These are phyloP conservation scores for Candida mesenterica DNA, from an alignment of 1,139 yeast genomes.

Conservation along the genomic window DNA sequence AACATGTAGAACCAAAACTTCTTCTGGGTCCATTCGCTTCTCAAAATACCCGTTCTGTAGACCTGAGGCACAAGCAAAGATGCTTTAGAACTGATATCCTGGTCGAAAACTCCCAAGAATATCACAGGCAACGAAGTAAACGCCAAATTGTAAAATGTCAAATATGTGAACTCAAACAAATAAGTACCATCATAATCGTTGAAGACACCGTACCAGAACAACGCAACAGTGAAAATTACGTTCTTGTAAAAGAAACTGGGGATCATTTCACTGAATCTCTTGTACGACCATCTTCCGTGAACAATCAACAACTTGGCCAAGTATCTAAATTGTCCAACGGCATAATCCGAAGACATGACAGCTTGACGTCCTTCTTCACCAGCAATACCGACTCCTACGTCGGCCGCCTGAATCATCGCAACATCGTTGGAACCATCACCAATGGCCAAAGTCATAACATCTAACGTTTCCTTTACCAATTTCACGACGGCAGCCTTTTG, in stretches of 20 bases:
- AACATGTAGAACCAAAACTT: conserved; percentile 84
- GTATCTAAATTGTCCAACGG: conserved; percentile 90
- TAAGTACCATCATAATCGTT: conserved; percentile 89
- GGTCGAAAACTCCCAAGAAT: conserved; percentile 86
- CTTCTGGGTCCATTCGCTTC: conserved; percentile 74
- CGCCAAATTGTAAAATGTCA: conserved; percentile 91
- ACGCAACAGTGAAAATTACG: conserved; percentile 79
- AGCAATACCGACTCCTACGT: conserved; percentile 96
- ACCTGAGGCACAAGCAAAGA: conserved; percentile 88
- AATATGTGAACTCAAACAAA: conserved; percentile 85
- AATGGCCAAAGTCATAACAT: conserved; percentile 87
- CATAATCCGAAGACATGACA: conserved; percentile 96
- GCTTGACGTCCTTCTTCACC: conserved; percentile 99
- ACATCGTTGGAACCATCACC: conserved; percentile 99
- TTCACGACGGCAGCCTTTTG: conserved; percentile 96
- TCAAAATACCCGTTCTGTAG: conserved; percentile 78
- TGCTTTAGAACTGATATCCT: conserved; percentile 82
- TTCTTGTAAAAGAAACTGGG: conserved; percentile 93
- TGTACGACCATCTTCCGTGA: conserved; percentile 97
- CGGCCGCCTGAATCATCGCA: conserved; percentile 98
- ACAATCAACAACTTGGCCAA: conserved; percentile 74
- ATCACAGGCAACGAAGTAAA: conserved; percentile 94
- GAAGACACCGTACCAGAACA: conserved; percentile 91
- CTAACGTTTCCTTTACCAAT: conserved; percentile 71
- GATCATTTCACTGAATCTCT: conserved; percentile 88